Evolutionary conservation across 192 early-diverging fungal species (phyloP), one percentile per base, ranked within the genome.

Genomic region (Backusella parvicylindrica): DNA sequence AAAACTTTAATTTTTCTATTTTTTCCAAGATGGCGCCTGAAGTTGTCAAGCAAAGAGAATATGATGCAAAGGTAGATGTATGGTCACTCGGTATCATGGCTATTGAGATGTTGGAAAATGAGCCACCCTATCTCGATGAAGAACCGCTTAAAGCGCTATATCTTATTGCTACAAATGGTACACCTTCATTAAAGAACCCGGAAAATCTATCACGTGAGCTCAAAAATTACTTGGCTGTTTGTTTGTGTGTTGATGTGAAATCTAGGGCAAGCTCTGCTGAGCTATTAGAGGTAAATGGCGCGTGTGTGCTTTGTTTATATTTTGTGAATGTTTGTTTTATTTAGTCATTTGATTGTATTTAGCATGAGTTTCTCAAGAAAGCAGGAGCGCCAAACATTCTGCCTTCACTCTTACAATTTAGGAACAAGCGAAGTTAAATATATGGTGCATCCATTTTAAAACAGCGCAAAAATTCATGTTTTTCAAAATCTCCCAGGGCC

Each of bases 71-170:
- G 77, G 95, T 98, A 30, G 97, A 99, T 78, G 91, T 99, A 37
- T 99, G 97, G 97, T 96, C 95, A 21, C 76, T 97, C 40, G 97
- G 97, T 11, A 97, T 98, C 81, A 96, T 98, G 96, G 94, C 92
- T 6, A 97, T 99, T 71, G 97, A 99, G 79, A 98, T 97, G 95
- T 85, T 98, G 65, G 97, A 99, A 80, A 93, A 94, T 35, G 95
- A 99, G 79, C 97, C 97, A 60, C 97, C 97, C 32, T 99, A 99
- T 84, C 81, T 99, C 53, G 91, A 99, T 72, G 96, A 97, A 77
- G 91, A 97, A 66, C 97, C 97, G 13, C 84, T 97, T 23, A 87
- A 90, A 50, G 96, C 96, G 11, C 77, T 98, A 47, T 97, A 96
- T 78, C 79, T 98, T 71, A 98, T 98, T 88, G 96, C 96, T 1